phyloP scores from a whole-genome alignment of 345 rosid species.

The Heritiera littoralis region DNA sequence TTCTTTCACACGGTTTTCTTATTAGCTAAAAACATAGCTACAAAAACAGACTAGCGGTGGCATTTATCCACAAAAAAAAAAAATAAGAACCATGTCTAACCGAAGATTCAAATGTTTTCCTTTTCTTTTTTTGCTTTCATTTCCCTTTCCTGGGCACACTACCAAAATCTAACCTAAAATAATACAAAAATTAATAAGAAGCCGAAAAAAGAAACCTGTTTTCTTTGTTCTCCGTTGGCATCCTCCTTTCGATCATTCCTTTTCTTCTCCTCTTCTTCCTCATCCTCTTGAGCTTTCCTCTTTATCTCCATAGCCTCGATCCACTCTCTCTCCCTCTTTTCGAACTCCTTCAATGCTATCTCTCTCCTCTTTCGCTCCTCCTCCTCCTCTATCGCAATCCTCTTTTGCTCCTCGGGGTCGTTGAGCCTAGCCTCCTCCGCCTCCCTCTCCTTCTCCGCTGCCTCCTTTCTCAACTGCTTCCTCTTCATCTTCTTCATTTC shows the following conservation, averaged over 20 bases:
- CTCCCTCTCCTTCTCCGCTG: slow-evolving; percentile 66
- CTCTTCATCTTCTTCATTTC: slow-evolving; percentile 79
- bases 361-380: slow-evolving; percentile 63
- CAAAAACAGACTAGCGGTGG: background rate
- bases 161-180: slow-evolving; percentile 12
- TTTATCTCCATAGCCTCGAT: slow-evolving; percentile 63
- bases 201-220: slow-evolving; percentile 33
- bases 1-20: background rate
- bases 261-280: slow-evolving; percentile 43
- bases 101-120: background rate
- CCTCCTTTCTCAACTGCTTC: slow-evolving; percentile 70
- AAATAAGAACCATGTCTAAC: background rate
- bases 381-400: slow-evolving; percentile 50
- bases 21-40: background rate
- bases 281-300: slow-evolving; percentile 49
- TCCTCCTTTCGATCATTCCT: slow-evolving; percentile 41
- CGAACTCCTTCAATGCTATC: slow-evolving; percentile 65
- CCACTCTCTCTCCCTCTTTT: slow-evolving; percentile 79
- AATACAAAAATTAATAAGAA: background rate
- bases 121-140: background rate
- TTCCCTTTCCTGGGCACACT: background rate
- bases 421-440: slow-evolving; percentile 55
- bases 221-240: slow-evolving; percentile 19
- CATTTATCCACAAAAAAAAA: background rate
- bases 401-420: slow-evolving; percentile 70